Evolutionary conservation across 352 stramenopile genomes (phyloP).

Genomic region (Elongisporangium anandrum): DNA sequence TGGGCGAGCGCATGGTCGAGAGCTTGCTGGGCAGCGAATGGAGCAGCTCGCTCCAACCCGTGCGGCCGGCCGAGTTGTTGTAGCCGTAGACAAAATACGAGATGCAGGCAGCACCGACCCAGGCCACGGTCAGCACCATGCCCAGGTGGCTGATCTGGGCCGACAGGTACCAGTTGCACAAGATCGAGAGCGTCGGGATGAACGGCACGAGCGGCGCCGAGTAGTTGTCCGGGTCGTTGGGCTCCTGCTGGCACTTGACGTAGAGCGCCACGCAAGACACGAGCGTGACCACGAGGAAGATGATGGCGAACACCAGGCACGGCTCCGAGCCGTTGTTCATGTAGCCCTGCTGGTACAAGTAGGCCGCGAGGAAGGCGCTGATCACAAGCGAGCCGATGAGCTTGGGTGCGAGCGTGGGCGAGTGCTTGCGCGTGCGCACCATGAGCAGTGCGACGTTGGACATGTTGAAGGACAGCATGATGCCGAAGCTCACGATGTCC

Average conservation of each 20-base stretch:
- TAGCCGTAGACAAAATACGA: conserved; percentile 26
- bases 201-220: conserved; percentile 18
- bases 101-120: conserved; percentile 11
- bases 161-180: conserved; percentile 22
- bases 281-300: conserved; percentile 12
- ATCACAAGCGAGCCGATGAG: conserved; percentile 11
- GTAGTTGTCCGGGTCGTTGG: conserved; percentile 7
- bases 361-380: conserved; percentile 4
- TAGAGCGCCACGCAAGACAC: conserved; percentile 2
- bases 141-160: conserved; percentile 8
- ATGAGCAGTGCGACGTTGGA: conserved; percentile 35
- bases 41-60: conserved; percentile 11
- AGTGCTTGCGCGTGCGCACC: conserved; percentile 16
- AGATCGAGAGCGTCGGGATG: conserved; percentile 12
- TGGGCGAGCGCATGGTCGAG: conserved; percentile 40
- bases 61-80: conserved; percentile 11
- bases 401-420: conserved; percentile 9
- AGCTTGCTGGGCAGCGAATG: conserved; percentile 25
- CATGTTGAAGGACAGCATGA: conserved; percentile 51
- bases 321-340: conserved; percentile 4
- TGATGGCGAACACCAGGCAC: conserved; percentile 8
- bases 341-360: conserved; percentile 18
- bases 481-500: conserved; percentile 48
- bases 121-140: conserved; percentile 8
- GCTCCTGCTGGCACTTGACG: conserved; percentile 13